These are phyloP conservation scores for Solanum paucissectum DNA, from an alignment of 257 asterid species.

Conservation along the genomic window DNA sequence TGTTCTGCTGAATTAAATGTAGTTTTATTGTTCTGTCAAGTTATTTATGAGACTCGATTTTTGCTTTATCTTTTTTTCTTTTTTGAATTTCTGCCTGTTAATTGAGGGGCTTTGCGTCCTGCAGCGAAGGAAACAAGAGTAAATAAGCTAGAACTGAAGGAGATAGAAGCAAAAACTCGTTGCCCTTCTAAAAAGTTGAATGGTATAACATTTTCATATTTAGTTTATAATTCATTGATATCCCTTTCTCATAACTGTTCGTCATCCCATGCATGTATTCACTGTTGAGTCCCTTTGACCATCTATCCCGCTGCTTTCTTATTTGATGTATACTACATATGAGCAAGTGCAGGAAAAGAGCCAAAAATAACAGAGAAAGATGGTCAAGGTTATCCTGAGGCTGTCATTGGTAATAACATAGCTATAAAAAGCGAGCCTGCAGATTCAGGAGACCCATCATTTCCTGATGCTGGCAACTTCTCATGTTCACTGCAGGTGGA, in stretches of 20 bases:
- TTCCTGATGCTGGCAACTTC: neutral
- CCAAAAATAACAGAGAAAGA: neutral
- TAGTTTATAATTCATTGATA: neutral
- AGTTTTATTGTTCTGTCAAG: constrained; percentile 11
- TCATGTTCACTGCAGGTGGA: constrained; percentile 5
- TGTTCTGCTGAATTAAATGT: neutral
- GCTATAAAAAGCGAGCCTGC: constrained; percentile 9
- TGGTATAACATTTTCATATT: neutral
- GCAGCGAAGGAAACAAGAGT: neutral
- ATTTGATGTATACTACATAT: neutral
- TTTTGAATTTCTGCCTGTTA: neutral
- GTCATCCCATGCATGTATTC: neutral
- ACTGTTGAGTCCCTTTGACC: neutral
- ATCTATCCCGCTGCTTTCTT: neutral
- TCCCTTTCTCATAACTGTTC: neutral
- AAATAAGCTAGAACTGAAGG: neutral
- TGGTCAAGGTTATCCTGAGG: neutral
- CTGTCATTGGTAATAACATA: neutral
- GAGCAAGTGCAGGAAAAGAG: neutral
- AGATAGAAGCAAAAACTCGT: neutral
- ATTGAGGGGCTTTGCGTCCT: neutral
- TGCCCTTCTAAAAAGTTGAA: neutral
- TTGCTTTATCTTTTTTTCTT: neutral
- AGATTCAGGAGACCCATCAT: neutral
- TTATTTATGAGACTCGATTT: neutral